These are phyloP conservation scores for Eruca vesicaria DNA, from an alignment of 441 rosid species.

Conservation along the genomic window DNA sequence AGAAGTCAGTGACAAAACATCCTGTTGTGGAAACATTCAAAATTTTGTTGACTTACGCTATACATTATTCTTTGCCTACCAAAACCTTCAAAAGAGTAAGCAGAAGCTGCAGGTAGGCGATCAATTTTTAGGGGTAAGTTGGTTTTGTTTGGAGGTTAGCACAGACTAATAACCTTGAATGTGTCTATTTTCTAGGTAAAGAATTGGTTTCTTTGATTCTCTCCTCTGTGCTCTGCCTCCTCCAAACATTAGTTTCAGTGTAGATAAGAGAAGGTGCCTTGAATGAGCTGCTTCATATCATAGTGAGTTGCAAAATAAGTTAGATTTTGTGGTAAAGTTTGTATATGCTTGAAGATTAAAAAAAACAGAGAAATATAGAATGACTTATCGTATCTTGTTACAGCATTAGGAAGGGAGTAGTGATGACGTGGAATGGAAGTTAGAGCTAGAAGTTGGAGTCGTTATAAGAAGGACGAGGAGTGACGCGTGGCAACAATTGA, in stretches of 20 bases:
- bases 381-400: too few relatives aligned
- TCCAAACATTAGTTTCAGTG: too few relatives aligned
- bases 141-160: background rate
- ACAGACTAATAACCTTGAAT: background rate
- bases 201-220: background rate
- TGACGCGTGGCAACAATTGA: too few relatives aligned
- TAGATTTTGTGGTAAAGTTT: background rate
- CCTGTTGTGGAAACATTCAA: background rate
- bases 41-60: constrained; percentile 46
- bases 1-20: constrained; percentile 16
- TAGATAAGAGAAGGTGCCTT: too few relatives aligned
- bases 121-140: background rate
- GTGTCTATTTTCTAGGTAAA: background rate
- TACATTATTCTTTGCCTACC: constrained; percentile 69
- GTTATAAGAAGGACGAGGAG: too few relatives aligned
- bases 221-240: too few relatives aligned
- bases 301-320: background rate
- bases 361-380: background rate
- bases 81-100: constrained; percentile 81
- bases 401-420: too few relatives aligned
- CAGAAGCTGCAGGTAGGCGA: constrained; percentile 27
- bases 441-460: too few relatives aligned
- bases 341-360: background rate
- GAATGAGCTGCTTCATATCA: too few relatives aligned
- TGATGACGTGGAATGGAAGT: too few relatives aligned